Base-by-base conservation (phyloP, 257 asterid genomes). In the Rauvolfia tetraphylla region DNA sequence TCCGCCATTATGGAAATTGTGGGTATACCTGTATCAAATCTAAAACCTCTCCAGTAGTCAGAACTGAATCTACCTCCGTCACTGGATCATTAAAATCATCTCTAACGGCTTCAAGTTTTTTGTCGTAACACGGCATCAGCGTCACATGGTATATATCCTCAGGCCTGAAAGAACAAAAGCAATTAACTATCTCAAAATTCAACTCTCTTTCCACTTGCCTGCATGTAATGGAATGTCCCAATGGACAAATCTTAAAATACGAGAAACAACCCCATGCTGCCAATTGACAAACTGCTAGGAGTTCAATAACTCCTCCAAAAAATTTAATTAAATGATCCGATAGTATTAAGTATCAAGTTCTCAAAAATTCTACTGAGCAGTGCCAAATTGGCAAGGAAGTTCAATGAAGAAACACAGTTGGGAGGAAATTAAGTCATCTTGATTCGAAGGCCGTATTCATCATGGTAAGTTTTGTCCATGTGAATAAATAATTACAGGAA, bases 51-150 rank as follows among this genome's bases (percentile, higher is more conserved):
- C 97, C 98, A 23, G 97, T 93, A 20, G 98, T 95, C 90, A 95
- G 79, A 34, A 95, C 99, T 2, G 98, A 93, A 79, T 95, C 99
- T 20, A 95, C 99, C 85, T 93, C 99, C 25, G 96, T 54, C 44
- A 81, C 86, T 76, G 90, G 89, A 82, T 91, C 91, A 42, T 80
- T 87, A 78, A 95, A 95, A 79, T 95, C 99, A 72, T 95, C 98
- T 62, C 99, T 91, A 79, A 93, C 84, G 81, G 98, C 98, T 87
- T 95, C 98, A 29, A 95, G 98, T 82, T 95, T 95, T 86, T 95
- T 95, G 86, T 95, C 99, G 85, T 95, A 93, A 84, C 99, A 95
- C 41, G 99, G 99, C 99, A 95, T 95, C 84, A 95, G 90, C 5
- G 99, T 90, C 71, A 91, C 99, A 83, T 95, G 99, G 84, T 91